Percentiles rank a stretch among this genome's conserved stretches.
Evolutionary conservation across 768 basidiomycete genomes (phyloP).

Genomic region (Lentinula edodes): DNA sequence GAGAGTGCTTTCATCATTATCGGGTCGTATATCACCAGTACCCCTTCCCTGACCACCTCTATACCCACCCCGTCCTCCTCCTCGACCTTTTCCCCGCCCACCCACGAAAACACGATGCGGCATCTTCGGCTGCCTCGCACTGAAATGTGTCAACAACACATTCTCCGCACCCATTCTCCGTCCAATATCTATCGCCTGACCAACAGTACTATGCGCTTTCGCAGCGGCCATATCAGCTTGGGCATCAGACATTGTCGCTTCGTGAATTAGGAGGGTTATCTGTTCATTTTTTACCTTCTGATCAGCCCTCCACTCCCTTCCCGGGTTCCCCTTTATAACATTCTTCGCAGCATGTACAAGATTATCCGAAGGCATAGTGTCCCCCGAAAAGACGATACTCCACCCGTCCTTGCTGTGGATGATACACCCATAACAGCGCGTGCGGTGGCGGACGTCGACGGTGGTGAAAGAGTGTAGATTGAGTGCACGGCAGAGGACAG

Average conservation of each 20-base stretch:
- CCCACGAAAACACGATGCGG: slow-evolving; percentile 42
- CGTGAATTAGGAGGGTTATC: slow-evolving; percentile 80
- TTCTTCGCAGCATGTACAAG: slow-evolving; percentile 58
- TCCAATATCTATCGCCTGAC: slow-evolving; percentile 81
- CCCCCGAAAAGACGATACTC: slow-evolving; percentile 86
- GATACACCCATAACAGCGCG: slow-evolving; percentile 65
- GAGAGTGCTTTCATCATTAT: neutral
- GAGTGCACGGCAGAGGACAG: slow-evolving; percentile 42
- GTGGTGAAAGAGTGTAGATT: slow-evolving; percentile 58
- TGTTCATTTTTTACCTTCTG: neutral
- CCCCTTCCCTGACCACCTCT: too few species aligned
- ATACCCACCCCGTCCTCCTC: too few species aligned
- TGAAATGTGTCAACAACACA: slow-evolving; percentile 92
- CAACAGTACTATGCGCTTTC: slow-evolving; percentile 88
- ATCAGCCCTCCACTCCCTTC: too few species aligned
- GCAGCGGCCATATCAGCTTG: slow-evolving; percentile 62
- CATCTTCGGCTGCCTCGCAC: slow-evolving; percentile 87
- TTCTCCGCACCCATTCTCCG: slow-evolving; percentile 78
- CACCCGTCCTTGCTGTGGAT: slow-evolving; percentile 67
- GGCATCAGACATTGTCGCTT: slow-evolving; percentile 89
- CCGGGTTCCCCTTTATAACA: slow-evolving; percentile 22
- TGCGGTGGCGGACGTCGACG: slow-evolving; percentile 71
- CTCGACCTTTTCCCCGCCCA: neutral
- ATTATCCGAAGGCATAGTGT: slow-evolving; percentile 72
- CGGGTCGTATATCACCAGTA: too few species aligned